Conservation (phyloP, 768 basidiomycete species). For the Calocera cornea region DNA sequence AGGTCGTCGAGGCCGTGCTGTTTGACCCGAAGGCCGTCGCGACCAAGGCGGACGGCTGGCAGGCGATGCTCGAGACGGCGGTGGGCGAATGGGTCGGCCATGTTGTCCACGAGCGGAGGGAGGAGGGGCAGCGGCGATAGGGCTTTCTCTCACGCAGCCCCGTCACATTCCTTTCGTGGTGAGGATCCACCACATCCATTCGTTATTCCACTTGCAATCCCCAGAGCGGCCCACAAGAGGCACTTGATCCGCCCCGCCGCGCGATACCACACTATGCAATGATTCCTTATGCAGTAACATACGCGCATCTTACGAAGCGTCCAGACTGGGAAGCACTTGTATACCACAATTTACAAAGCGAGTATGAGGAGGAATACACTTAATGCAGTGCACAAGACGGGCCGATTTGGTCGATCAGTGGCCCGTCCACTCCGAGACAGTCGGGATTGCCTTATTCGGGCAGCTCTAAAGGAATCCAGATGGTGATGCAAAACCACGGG, state of each 20-base stretch:
- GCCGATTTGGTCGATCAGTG: not conserved
- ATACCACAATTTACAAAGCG: not conserved
- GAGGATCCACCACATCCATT: not conserved
- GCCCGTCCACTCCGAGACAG: not conserved
- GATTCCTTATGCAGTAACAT: not conserved
- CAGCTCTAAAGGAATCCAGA: no score
- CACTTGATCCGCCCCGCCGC: not conserved
- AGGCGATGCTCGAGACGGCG: slow-evolving; percentile 54
- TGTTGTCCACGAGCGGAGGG: slow-evolving; percentile 49
- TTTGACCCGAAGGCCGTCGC: slow-evolving; percentile 70
- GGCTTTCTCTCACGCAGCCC: not conserved
- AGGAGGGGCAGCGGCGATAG: slow-evolving; percentile 8
- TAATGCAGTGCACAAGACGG: not conserved
- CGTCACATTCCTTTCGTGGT: not conserved
- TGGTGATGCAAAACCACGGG: no score
- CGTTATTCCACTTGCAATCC: not conserved
- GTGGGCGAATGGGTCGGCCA: slow-evolving; percentile 53
- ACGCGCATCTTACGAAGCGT: not conserved
- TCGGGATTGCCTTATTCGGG: no score
- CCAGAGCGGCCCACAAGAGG: not conserved
- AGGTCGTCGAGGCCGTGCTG: slow-evolving; percentile 12
- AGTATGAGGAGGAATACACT: not conserved
- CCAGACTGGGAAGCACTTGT: not conserved
- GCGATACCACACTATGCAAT: not conserved
- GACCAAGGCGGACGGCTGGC: slow-evolving; percentile 64